These are phyloP conservation scores for Ceratocystis albifundus DNA, from an alignment of 2,329 filamentous ascomycete species.

Conservation along the genomic window DNA sequence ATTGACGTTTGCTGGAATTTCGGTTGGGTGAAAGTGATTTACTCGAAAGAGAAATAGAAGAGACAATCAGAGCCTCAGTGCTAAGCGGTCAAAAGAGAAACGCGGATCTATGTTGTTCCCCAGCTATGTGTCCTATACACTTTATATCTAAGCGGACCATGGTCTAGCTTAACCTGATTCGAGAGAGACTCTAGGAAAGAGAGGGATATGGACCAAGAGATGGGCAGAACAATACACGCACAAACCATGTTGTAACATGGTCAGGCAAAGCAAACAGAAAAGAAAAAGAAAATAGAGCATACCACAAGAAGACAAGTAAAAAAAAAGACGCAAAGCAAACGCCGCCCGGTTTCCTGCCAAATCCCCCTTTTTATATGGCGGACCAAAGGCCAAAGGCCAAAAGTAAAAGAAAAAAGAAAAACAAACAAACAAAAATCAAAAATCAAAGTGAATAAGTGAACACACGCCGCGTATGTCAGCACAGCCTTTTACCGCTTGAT, in stretches of 20 bases:
- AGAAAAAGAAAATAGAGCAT: background rate
- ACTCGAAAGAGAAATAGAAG: background rate
- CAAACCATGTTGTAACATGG: background rate
- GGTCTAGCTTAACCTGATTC: background rate
- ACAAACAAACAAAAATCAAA: conserved; percentile 5
- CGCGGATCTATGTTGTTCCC: conserved; percentile 1
- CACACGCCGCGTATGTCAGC: background rate
- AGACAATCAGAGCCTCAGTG: no score
- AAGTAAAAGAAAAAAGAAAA: background rate
- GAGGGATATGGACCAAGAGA: background rate
- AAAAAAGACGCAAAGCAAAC: conserved; percentile 9
- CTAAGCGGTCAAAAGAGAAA: background rate
- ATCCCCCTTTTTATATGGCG: conserved; percentile 4
- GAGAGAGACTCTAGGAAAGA: background rate
- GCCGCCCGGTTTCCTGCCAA: conserved; percentile 12
- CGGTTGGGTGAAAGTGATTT: background rate
- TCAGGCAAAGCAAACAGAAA: background rate
- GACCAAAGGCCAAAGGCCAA: background rate
- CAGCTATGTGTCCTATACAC: background rate
- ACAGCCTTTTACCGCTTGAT: conserved; percentile 19
- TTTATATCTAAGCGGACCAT: background rate
- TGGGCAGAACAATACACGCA: background rate
- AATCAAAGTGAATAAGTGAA: background rate
- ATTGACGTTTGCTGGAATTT: background rate
- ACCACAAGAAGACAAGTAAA: background rate